Base-by-base conservation (phyloP, 768 basidiomycete species). In the Scleroderma citrinum region DNA sequence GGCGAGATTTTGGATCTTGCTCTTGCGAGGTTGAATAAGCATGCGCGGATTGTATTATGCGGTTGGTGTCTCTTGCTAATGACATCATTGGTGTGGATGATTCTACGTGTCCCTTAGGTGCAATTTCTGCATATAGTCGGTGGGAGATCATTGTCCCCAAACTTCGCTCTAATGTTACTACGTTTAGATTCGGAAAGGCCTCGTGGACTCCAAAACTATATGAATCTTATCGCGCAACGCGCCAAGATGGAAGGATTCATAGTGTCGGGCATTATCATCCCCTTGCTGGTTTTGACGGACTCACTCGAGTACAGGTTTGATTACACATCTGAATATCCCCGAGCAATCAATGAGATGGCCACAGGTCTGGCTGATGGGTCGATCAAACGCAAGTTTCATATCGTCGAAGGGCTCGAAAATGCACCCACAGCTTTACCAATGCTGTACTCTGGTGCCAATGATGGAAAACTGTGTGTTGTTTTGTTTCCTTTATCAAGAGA, bases 161-260 rank as follows among this genome's bases (percentile, higher is more conserved):
- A 16, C 23, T 16, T 42, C 24, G 13, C 8, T 42, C 24, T 32
- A 11, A 2, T 26, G 21, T 47, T 26, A 51, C 37, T 41, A 31
- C 29, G 43, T 31, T 26, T 56, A 87, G 85, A 87, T 60, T 62
- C 72, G 24, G 48, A 69, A 1, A 77, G 75, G 51, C 83, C 87
- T 2, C 76, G 74, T 51, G 87, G 87, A 13, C 71, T 94, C 14
- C 70, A 77, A 50, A 76, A 76, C 44, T 92, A 90, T 59, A 54
- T 76, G 31, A 80, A 72, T 48, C 69, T 96, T 47, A 92, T 96
- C 55, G 59, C 76, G 0, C 83, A 86, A 60, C 78, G 92, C 37
- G 90, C 87, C 14, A 85, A 73, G 35, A 80, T 97, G 1, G 73
- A 87, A 60, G 94, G 94, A 7, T 96, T 92, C 69, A 72, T 94